phyloP scores from a whole-genome alignment of 495 filamentous ascomycete genomes.

The Paragyromitra xinjiangensis region DNA sequence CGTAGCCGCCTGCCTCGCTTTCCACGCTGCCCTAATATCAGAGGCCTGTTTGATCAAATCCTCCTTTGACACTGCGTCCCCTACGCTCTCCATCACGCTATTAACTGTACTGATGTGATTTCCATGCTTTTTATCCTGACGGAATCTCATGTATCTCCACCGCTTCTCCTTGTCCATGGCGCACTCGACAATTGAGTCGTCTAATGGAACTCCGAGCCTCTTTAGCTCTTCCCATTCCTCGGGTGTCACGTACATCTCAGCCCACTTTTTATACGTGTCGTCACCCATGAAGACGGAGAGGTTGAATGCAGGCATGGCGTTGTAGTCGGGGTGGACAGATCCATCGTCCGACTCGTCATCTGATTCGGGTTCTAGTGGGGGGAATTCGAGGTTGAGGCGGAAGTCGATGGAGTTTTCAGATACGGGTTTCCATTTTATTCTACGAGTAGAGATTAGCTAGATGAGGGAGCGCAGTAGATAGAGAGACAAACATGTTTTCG shows the following conservation, averaged over 20 bases:
- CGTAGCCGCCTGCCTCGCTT: slow-evolving; percentile 28
- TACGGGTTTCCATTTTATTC: slow-evolving; percentile 96
- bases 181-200: slow-evolving; percentile 89
- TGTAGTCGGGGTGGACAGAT: slow-evolving; percentile 62
- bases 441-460: slow-evolving; percentile 65
- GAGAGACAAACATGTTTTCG: slow-evolving; percentile 48
- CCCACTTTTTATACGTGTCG: slow-evolving; percentile 68
- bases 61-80: slow-evolving; percentile 73
- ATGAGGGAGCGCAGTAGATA: background rate
- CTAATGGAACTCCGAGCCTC: slow-evolving; percentile 70
- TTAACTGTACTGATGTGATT: slow-evolving; percentile 85
- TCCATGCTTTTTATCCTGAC: slow-evolving; percentile 89
- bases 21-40: slow-evolving; percentile 54
- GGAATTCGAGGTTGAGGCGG: slow-evolving; percentile 78
- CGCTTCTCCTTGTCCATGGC: slow-evolving; percentile 73
- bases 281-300: slow-evolving; percentile 67
- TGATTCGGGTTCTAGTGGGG: slow-evolving; percentile 68
- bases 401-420: slow-evolving; percentile 95
- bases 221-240: slow-evolving; percentile 88
- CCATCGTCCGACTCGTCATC: slow-evolving; percentile 61
- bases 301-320: slow-evolving; percentile 67
- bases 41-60: slow-evolving; percentile 62
- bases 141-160: slow-evolving; percentile 86
- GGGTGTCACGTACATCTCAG: slow-evolving; percentile 72
- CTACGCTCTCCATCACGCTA: slow-evolving; percentile 83